Percentiles rank a stretch among this genome's conserved stretches.
Evolutionary conservation across 495 filamentous ascomycete species (phyloP).

Genomic region (Parathielavia appendiculata): DNA sequence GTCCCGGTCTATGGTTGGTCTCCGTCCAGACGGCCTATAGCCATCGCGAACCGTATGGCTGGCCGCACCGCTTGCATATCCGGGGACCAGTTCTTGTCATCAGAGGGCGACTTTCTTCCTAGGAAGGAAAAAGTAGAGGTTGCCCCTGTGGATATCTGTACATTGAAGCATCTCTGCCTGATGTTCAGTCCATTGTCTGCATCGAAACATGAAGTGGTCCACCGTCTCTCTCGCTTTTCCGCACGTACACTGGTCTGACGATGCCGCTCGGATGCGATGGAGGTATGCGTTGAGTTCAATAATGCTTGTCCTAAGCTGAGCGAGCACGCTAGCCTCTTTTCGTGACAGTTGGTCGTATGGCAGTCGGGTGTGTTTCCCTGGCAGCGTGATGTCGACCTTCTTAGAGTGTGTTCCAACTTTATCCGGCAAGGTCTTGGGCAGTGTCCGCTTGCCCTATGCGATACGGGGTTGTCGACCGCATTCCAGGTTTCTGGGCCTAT

Average conservation of each 20-base stretch:
- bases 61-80: background rate
- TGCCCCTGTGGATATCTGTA: background rate
- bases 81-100: too few relatives aligned
- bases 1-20: too few relatives aligned
- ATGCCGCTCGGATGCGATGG: background rate
- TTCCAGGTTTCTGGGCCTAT: background rate
- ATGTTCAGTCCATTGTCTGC: too few relatives aligned
- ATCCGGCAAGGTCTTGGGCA: background rate
- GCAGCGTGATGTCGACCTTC: background rate
- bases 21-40: too few relatives aligned
- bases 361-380: background rate
- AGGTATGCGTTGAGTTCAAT: background rate
- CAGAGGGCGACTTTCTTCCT: too few relatives aligned
- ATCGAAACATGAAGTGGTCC: background rate
- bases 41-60: background rate
- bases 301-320: background rate
- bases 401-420: background rate
- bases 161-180: background rate
- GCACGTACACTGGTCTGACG: background rate
- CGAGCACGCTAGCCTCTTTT: background rate
- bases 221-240: too few relatives aligned
- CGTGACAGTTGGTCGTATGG: too few relatives aligned
- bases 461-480: background rate
- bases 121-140: constrained; percentile 1
- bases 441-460: background rate